Base-by-base conservation (phyloP, 163 green algal species). In the Chlamydomonas reinhardtii region DNA sequence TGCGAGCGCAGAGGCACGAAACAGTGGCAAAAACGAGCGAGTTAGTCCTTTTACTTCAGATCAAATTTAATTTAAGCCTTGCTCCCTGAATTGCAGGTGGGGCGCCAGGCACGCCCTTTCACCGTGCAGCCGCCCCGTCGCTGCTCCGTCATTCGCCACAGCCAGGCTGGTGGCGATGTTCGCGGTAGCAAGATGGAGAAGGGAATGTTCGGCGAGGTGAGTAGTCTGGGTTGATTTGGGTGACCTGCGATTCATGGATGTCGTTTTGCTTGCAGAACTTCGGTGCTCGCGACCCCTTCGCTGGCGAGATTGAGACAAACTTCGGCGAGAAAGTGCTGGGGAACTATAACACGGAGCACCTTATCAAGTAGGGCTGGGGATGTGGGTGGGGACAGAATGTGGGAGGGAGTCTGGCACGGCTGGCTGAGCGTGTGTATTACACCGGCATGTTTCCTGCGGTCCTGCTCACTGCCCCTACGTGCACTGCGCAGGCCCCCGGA, bases 261-360 rank as follows among this genome's bases (percentile, higher is more conserved):
- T 20, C 27, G 25, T 34, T 19, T 34, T 70, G 62, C 62, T 32
- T 56, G 82, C 89, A 97, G 93, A 90, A 97, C 82, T 96, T 97
- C 90, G 96, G 95, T 37, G 94, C 95, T 4, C 92, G 96, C 16
- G 95, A 98, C 88, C 92, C 96, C 2, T 94, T 87, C 27, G 88
- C 92, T 1, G 96, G 88, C 14, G 96, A 98, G 88, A 65, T 97
- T 43, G 94, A 84, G 17, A 96, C 90, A 43, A 96, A 96, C 82
- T 98, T 98, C 82, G 84, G 84, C 0, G 93, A 96, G 29, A 98
- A 97, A 72, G 90, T 95, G 39, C 84, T 98, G 29, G 94, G 94
- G 35, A 96, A 97, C 76, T 96, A 77, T 61, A 90, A 98, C 90
- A 98, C 96, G 0, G 91, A 94, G 54, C 96, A 98, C 85, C 92